Base-by-base conservation (phyloP, 345 rosid genomes). In the Salix viminalis region DNA sequence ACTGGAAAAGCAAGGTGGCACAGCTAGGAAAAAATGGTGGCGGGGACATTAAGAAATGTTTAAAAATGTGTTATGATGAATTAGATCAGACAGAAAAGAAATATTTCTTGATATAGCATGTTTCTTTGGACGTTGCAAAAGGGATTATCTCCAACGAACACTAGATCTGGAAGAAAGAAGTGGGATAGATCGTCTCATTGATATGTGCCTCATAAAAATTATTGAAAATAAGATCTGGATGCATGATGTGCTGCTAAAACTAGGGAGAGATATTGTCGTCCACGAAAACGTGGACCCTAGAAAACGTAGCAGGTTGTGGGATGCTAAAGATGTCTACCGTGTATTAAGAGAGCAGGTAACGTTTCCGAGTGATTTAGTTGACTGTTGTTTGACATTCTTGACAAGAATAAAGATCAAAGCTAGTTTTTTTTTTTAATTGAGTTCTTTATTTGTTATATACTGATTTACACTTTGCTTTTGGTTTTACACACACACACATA, bases 61-160 rank as follows among this genome's bases (percentile, higher is more conserved):
- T 7, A 2, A 37, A n/a, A 75, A 50, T 66, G n/a, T 66, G 65
- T 50, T 66, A 28, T 66, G 26, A 75, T 75, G 77, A 23, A 18
- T 26, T 75, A n/a, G 42, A 48, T 46, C 28, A 10, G 12, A 37
- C 65, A 6, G 77, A 75, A 46, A 46, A 65, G 52, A 23, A 44
- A 4, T 46, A 30, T 75, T 75, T 52, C 70, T 75, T 75, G 77
- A 75, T 28, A 46, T 75, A 46, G 71, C 77, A 32, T 75, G 77
- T 48, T 75, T 75, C 39, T 65, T 75, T 36, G 50, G 30, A 39
- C 4, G 46, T 8, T 18, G 58, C 15, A 21, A 37, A 10, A 26
- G 24, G 42, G 72, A 69, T 44, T 34, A 2, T 69, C 36, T 46
- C 48, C 58, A 44, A 44, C 46, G 36, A n/a, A 41, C 30, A 23